phyloP scores from a whole-genome alignment of 2,329 filamentous ascomycete species.

The Paecilomyces dactylethromorphus region DNA sequence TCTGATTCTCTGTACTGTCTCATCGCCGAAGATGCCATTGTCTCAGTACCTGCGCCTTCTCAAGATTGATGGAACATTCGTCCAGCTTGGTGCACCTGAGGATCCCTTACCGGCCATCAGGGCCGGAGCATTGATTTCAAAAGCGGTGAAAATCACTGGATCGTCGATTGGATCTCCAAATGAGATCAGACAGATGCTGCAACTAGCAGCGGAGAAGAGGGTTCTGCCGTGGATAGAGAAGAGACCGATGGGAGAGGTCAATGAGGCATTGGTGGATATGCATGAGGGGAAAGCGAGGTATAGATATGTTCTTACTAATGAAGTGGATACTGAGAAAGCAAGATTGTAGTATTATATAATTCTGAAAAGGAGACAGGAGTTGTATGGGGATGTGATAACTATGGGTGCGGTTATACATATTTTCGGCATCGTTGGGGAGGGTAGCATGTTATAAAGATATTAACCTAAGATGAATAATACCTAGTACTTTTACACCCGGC shows the following conservation, averaged over 20 bases:
- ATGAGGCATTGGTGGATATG: conserved; percentile 39
- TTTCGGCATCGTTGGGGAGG: too few relatives aligned
- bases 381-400: too few relatives aligned
- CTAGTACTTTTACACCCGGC: too few relatives aligned
- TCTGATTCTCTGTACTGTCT: conserved; percentile 54
- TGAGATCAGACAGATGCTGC: conserved; percentile 40
- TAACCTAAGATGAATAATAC: too few relatives aligned
- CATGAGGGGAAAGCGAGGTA: conserved; percentile 40
- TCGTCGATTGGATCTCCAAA: conserved; percentile 36
- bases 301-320: conserved; percentile 41
- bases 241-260: conserved; percentile 36
- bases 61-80: conserved; percentile 52
- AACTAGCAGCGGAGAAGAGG: conserved; percentile 34
- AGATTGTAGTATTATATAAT: conserved; percentile 16
- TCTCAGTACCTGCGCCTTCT: conserved; percentile 56
- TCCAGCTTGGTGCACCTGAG: conserved; percentile 64
- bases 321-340: conserved; percentile 14
- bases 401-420: too few relatives aligned
- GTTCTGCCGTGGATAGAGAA: conserved; percentile 39
- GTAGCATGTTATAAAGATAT: too few relatives aligned
- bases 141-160: conserved; percentile 48
- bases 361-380: not conserved
- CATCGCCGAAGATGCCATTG: conserved; percentile 56
- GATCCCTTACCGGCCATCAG: conserved; percentile 47
- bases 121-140: conserved; percentile 53